Conservation (phyloP, 306 rosid species). For the Quillaja saponaria region DNA sequence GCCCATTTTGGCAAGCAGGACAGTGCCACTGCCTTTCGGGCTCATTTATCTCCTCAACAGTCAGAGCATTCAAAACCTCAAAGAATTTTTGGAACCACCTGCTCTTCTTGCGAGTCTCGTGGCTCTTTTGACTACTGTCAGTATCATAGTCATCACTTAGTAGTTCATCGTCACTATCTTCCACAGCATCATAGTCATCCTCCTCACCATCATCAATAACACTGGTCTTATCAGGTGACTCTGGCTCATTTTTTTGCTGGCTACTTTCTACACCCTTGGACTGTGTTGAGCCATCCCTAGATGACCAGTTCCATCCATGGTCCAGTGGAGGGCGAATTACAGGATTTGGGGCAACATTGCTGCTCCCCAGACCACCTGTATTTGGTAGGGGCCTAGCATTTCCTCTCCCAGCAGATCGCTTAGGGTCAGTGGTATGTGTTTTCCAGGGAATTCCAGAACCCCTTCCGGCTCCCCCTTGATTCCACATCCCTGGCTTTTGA, state of each 20-base stretch:
- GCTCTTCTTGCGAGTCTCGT: conserved; percentile 57
- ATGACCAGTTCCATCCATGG: conserved; percentile 84
- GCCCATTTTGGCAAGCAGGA: conserved; percentile 84
- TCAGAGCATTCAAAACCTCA: conserved; percentile 51
- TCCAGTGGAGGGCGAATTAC: conserved; percentile 60
- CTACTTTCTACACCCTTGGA: conserved; percentile 31
- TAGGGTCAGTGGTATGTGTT: conserved; percentile 41
- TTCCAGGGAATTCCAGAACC: conserved; percentile 42
- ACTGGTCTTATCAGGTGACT: conserved; percentile 25
- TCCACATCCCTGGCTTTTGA: conserved; percentile 34
- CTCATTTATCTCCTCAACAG: conserved; percentile 51
- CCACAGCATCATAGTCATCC: conserved; percentile 43
- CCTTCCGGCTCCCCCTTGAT: conserved; percentile 49
- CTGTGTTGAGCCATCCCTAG: conserved; percentile 46
- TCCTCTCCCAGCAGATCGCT: conserved; percentile 58
- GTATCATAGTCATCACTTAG: conserved; percentile 68
- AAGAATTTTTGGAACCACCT: conserved; percentile 65
- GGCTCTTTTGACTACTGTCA: conserved; percentile 67
- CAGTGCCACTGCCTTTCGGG: conserved; percentile 91
- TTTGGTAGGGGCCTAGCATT: conserved; percentile 39
- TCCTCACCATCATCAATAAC: conserved; percentile 10
- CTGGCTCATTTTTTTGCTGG: conserved; percentile 32
- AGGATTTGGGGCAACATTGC: conserved; percentile 33
- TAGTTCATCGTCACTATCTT: conserved; percentile 67
- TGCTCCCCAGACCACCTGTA: conserved; percentile 32